Evolutionary conservation across 768 basidiomycete genomes (phyloP).

Genomic region (Suillus discolor): DNA sequence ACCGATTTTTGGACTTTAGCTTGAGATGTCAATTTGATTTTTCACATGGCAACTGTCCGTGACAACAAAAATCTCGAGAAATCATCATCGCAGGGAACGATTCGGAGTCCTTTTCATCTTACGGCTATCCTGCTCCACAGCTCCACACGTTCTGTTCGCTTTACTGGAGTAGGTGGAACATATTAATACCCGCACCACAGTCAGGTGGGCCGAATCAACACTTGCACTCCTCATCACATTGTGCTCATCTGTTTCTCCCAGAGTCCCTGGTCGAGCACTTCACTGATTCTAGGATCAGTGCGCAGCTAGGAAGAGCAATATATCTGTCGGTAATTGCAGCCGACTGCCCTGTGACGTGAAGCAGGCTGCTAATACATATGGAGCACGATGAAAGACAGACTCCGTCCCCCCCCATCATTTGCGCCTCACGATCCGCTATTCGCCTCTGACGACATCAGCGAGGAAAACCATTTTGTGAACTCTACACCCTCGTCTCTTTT

Average conservation of each 20-base stretch:
- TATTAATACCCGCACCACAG: neutral
- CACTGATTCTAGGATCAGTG: neutral
- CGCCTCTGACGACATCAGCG: constrained; percentile 18
- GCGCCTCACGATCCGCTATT: constrained; percentile 17
- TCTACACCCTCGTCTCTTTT: constrained; percentile 42
- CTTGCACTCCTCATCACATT: neutral
- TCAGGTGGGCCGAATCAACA: neutral
- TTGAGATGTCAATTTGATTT: neutral
- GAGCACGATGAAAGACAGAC: constrained; percentile 16
- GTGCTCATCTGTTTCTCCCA: neutral
- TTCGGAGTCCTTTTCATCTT: neutral
- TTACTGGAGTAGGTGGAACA: neutral
- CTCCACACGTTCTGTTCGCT: neutral
- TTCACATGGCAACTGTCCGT: neutral
- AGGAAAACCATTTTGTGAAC: constrained; percentile 15
- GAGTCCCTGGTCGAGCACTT: neutral
- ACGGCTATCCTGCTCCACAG: neutral
- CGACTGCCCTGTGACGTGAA: constrained; percentile 11
- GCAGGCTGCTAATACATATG: neutral
- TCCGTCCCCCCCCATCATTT: constrained; percentile 17
- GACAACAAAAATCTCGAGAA: neutral
- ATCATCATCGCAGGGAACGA: neutral
- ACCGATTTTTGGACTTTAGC: no score
- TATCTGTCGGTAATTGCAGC: constrained; percentile 9
- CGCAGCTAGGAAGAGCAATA: neutral